Evolutionary conservation across 257 asterid genomes (phyloP), one percentile per base, ranked within the genome.

Genomic region (Linderniella brevidens): DNA sequence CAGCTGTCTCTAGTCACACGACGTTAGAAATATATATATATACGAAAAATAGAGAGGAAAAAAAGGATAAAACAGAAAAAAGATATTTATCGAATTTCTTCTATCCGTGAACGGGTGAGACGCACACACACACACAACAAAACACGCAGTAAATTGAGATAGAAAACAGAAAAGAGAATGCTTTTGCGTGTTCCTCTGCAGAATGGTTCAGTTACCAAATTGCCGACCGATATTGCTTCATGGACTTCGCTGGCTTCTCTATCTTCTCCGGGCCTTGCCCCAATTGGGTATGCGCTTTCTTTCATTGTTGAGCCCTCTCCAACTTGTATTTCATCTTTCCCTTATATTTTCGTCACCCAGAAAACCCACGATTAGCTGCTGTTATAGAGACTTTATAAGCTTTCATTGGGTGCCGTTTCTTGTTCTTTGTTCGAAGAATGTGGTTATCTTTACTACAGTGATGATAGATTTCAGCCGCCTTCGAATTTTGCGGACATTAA

Each of bases 231-330:
- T 19, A 57, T 40, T 40, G 51, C 57, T 45, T 37, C 72, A 14
- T 15, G 48, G 49, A 12, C 61, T 45, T 59, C 71, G 3, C 45
- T 62, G 37, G 52, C 74, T 42, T 52, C 68, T 58, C 57, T 46
- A 54, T 71, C 73, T 37, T 61, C 70, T n/a, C 61, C 37, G 17
- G 55, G 59, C n/a, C 45, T 60, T 50, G 70, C 62, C 58, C 65
- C 63, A 15, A 45, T 48, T 20, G 8, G 76, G 93, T 80, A 63
- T 10, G 38, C 16, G 39, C 49, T 4, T 40, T 25, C 32, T 29
- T 15, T 39, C 53, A 9, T 37, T 50, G 38, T 16, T 43, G 44
- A 29, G 42, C 17, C n/a, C 41, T 45, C 17, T 38, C 16, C 19
- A 39, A 11, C 13, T 58, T 32, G 50, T n/a, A 32, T 19, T 46